Evolutionary conservation across 1,284 basidiomycete species (phyloP), one percentile per base, ranked within the genome.

Genomic region (Pterulicium gracile): DNA sequence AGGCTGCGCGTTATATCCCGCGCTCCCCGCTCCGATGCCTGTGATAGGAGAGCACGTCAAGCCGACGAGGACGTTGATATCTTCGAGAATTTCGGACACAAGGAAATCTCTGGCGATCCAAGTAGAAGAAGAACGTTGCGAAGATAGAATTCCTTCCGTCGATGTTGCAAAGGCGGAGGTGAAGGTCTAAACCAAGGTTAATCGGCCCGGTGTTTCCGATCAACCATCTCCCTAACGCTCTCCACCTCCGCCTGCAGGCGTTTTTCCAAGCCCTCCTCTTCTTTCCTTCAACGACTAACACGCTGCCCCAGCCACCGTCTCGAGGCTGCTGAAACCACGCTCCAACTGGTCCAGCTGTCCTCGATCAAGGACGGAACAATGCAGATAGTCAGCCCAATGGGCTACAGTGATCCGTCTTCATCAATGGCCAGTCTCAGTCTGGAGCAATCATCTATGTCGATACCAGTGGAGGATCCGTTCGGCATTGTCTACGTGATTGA

Each of bases 401-500:
- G n/a, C 19, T 18, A 39, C 36, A 17, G 36, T 7, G 36, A 39
- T 7, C 7, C 36, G 19, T 39, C 36, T 7, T 10, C 36, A 7
- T 39, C 36, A 39, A 39, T 17, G 7, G 36, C 36, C 15, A 17
- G 7, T 18, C 5, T 17, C n/a, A 39, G 36, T 39, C 36, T 7
- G 5, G 36, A 17, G 4, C 15, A 13, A 4, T 18, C 36, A 17
- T 4, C 4, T 5, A 10, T 39, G 7, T 17, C 36, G 7, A 15
- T 39, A 18, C 36, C 36, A 39, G 15, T 39, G 36, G 36, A 39
- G 15, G 52, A 55, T 47, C 44, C 45, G 41, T 62, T 87, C 39
- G 85, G 81, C 24, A 84, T 89, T 49, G 75, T 80, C n/a, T 89
- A 88, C 61, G 70, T 83, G 51, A 79, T 89, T 53, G 80, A 86